A percentile compares a stretch with the other conserved stretches of the same genome.
These are phyloP conservation scores for Ploettnerulaceae sp. DNA, from an alignment of 2,329 filamentous ascomycete species.

Conservation along the genomic window DNA sequence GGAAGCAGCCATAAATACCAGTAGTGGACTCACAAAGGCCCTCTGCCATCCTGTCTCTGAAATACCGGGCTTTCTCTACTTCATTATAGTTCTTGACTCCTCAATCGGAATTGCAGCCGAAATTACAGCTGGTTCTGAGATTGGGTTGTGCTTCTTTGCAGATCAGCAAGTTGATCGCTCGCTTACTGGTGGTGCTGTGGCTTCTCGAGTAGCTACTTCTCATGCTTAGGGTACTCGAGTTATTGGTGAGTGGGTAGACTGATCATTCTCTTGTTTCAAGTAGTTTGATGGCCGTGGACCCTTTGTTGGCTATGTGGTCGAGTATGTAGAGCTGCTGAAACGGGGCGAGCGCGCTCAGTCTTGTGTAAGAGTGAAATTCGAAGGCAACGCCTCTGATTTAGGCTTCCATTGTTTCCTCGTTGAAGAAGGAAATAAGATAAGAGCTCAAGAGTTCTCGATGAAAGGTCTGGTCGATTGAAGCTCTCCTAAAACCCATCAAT, in stretches of 20 bases:
- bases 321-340: background rate
- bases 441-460: background rate
- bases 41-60: background rate
- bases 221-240: background rate
- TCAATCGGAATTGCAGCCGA: background rate
- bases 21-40: background rate
- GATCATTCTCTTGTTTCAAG: constrained; percentile 9
- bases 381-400: background rate
- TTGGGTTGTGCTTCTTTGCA: constrained; percentile 7
- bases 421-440: background rate
- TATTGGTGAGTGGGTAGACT: background rate
- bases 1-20: constrained; percentile 1
- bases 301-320: background rate
- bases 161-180: constrained; percentile 2
- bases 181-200: constrained; percentile 1
- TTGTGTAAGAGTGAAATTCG: background rate
- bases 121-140: constrained; percentile 1
- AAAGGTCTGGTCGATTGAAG: background rate
- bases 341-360: background rate
- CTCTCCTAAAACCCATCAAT: too few species aligned
- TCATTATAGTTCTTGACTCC: background rate
- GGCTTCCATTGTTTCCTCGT: background rate
- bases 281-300: background rate
- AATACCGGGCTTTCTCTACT: constrained; percentile 1
- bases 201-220: constrained; percentile 3